A percentile compares a stretch with the other conserved stretches of the same genome.
phyloP scores from a whole-genome alignment of 208 protist species.

The Trypanosoma mega region DNA sequence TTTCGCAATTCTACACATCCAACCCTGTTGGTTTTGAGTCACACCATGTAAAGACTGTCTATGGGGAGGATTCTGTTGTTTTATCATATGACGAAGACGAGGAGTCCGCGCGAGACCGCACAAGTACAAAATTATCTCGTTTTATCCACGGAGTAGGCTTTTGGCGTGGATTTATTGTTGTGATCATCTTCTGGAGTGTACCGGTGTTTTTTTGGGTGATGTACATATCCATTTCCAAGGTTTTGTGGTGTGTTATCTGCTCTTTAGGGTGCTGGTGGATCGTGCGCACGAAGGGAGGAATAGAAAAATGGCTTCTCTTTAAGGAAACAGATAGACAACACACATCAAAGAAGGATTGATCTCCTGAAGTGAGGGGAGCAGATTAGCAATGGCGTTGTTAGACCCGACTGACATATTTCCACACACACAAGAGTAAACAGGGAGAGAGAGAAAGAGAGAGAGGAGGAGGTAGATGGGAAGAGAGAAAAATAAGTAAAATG shows the following conservation, averaged over 20 bases:
- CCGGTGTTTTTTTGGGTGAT: constrained; percentile 19
- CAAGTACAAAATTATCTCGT: constrained; percentile 20
- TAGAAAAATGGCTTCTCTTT: constrained; percentile 19
- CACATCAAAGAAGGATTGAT: background rate
- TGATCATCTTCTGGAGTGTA: constrained; percentile 25
- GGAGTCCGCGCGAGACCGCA: constrained; percentile 3
- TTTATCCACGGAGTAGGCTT: constrained; percentile 24
- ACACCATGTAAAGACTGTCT: constrained; percentile 50
- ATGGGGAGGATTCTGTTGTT: constrained; percentile 48
- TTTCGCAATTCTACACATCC: constrained; percentile 63
- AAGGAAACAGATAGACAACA: background rate
- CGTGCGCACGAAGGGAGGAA: constrained; percentile 8
- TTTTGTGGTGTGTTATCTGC: constrained; percentile 25
- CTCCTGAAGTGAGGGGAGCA: too few species aligned
- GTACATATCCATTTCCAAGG: constrained; percentile 2
- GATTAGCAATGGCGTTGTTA: too few species aligned
- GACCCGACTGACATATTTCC: too few species aligned
- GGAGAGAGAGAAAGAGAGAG: background rate
- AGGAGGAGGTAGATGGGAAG: background rate
- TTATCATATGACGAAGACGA: constrained; percentile 57
- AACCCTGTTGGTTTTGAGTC: constrained; percentile 69
- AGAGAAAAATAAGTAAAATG: background rate
- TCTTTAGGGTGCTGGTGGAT: constrained; percentile 21
- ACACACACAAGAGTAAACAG: background rate
- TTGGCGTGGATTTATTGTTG: constrained; percentile 19